Conservation (phyloP, 2,329 filamentous ascomycete species). For the Cladobotryum mycophilum region DNA sequence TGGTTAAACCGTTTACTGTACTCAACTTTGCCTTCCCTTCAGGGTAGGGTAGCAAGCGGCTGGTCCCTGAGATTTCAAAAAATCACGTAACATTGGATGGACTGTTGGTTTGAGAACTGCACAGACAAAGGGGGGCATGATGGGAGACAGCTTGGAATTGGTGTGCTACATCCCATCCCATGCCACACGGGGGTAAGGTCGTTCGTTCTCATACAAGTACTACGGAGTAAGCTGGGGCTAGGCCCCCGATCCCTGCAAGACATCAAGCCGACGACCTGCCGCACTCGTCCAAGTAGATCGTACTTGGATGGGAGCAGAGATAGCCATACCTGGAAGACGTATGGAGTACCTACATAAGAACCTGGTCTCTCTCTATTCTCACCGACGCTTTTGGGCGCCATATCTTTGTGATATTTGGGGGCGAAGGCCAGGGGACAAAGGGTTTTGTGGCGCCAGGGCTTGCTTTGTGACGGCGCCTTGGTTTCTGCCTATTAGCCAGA, state of each 20-base stretch:
- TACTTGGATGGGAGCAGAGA: too few relatives aligned
- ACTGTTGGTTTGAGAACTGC: background rate
- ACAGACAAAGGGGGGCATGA: background rate
- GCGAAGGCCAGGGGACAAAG: background rate
- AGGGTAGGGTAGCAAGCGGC: background rate
- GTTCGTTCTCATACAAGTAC: too few relatives aligned
- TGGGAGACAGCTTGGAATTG: background rate
- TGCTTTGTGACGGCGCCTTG: constrained; percentile 1
- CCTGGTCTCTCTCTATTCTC: too few relatives aligned
- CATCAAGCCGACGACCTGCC: background rate
- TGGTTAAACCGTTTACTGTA: background rate
- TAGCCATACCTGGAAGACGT: background rate
- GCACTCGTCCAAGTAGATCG: background rate
- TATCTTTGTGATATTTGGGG: background rate
- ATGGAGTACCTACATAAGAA: background rate
- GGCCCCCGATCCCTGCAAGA: background rate
- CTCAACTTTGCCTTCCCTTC: background rate
- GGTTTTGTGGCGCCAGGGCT: background rate
- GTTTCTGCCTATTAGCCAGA: background rate
- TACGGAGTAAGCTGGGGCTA: background rate
- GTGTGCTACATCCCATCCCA: background rate
- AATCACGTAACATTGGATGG: background rate
- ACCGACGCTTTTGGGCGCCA: too few relatives aligned
- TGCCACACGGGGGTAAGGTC: background rate
- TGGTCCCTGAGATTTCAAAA: too few relatives aligned